phyloP scores from a whole-genome alignment of 2,329 filamentous ascomycete species.

The Cytospora piceicola region DNA sequence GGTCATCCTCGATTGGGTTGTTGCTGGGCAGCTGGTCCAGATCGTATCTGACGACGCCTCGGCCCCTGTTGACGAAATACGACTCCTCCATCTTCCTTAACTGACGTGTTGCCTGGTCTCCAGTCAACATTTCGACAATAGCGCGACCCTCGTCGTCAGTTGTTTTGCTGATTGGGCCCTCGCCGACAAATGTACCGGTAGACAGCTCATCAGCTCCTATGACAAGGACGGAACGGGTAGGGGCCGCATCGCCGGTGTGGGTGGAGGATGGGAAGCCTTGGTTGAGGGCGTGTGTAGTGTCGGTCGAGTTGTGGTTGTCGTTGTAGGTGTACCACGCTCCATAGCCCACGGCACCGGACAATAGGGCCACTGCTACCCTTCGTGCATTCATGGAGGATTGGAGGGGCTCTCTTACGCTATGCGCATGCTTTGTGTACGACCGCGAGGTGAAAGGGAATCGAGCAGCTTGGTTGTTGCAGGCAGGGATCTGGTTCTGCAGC shows the following conservation, averaged over 20 bases:
- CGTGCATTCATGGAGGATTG: slow-evolving; percentile 77
- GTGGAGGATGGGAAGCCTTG: slow-evolving; percentile 43
- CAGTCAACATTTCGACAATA: slow-evolving; percentile 93
- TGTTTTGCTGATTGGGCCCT: slow-evolving; percentile 85
- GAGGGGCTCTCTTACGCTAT: slow-evolving; percentile 50
- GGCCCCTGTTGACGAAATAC: slow-evolving; percentile 84
- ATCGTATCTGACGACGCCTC: slow-evolving; percentile 93
- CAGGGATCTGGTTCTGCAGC: slow-evolving; percentile 33
- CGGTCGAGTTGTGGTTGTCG: slow-evolving; percentile 43
- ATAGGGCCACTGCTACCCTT: slow-evolving; percentile 66
- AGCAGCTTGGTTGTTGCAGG: slow-evolving; percentile 29
- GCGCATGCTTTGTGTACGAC: slow-evolving; percentile 42
- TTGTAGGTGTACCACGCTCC: slow-evolving; percentile 77
- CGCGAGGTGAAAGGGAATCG: slow-evolving; percentile 36
- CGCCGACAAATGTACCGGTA: slow-evolving; percentile 82
- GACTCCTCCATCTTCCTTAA: slow-evolving; percentile 89
- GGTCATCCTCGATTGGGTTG: slow-evolving; percentile 97
- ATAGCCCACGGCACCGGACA: slow-evolving; percentile 74
- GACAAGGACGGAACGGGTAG: slow-evolving; percentile 73
- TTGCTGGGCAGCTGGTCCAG: slow-evolving; percentile 94
- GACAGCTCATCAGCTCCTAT: slow-evolving; percentile 91
- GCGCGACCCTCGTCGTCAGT: slow-evolving; percentile 82
- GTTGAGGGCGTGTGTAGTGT: slow-evolving; percentile 42
- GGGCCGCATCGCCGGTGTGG: slow-evolving; percentile 44
- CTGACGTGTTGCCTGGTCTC: slow-evolving; percentile 90